phyloP scores from a whole-genome alignment of 768 basidiomycete genomes.

The Tylopilus plumbeoviolaceoides region DNA sequence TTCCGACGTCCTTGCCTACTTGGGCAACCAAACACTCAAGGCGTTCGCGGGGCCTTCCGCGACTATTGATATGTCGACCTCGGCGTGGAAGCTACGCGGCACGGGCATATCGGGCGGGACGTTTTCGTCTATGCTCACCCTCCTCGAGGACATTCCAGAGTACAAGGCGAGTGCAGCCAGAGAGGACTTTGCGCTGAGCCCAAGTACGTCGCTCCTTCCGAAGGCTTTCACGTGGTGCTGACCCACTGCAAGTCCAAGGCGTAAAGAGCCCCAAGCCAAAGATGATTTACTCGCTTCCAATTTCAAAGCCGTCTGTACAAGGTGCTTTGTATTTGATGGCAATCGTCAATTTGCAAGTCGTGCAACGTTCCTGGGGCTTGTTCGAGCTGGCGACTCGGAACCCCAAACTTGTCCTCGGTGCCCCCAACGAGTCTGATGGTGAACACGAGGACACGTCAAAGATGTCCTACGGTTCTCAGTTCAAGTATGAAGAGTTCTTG shows the following conservation, averaged over 20 bases:
- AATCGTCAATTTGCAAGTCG: slow-evolving; percentile 42
- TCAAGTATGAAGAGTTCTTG: slow-evolving; percentile 75
- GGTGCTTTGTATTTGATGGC: slow-evolving; percentile 46
- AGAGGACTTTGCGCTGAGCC: slow-evolving; percentile 40
- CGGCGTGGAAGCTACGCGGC: slow-evolving; percentile 40
- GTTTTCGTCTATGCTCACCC: slow-evolving; percentile 33
- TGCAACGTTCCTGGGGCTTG: slow-evolving; percentile 56
- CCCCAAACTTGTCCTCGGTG: slow-evolving; percentile 12
- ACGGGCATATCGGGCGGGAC: slow-evolving; percentile 35
- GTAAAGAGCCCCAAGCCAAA: slow-evolving; percentile 24
- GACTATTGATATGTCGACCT: slow-evolving; percentile 52
- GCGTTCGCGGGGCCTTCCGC: slow-evolving; percentile 33
- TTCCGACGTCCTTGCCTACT: slow-evolving; percentile 63
- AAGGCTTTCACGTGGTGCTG: not conserved
- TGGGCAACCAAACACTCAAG: slow-evolving; percentile 69
- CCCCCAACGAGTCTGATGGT: slow-evolving; percentile 13
- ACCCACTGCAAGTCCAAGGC: slow-evolving; percentile 29
- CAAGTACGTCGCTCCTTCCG: slow-evolving; percentile 30
- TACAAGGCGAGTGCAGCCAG: slow-evolving; percentile 27
- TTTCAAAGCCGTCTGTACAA: slow-evolving; percentile 28
- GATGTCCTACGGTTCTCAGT: slow-evolving; percentile 59
- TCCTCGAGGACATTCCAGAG: slow-evolving; percentile 31
- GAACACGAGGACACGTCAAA: slow-evolving; percentile 15
- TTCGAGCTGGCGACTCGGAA: slow-evolving; percentile 32
- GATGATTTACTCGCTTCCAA: slow-evolving; percentile 37